Conservation (phyloP, 2,329 filamentous ascomycete species). For the Fusarium tjaetaba region DNA sequence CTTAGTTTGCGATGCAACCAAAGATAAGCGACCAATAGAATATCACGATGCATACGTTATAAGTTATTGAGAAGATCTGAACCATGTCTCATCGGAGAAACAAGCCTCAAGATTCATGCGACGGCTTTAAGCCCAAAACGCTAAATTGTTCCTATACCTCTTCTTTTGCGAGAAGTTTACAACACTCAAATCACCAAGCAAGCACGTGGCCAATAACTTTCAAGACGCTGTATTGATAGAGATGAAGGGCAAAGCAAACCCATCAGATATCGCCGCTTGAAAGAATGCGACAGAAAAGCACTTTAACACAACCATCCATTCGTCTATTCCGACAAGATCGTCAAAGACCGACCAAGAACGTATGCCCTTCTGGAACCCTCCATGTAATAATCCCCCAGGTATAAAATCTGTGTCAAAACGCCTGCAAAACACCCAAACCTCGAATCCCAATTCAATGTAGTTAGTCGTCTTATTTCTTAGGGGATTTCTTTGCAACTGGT, state of each 20-base stretch:
- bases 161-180: not conserved
- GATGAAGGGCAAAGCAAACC: not conserved
- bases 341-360: not conserved
- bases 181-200: not conserved
- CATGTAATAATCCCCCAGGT: constrained; percentile 1
- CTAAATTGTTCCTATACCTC: too few species aligned
- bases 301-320: not conserved
- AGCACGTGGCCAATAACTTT: not conserved
- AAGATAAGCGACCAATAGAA: not conserved
- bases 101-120: not conserved
- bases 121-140: not conserved
- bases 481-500: constrained; percentile 13
- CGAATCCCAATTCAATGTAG: not conserved
- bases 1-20: constrained; percentile 7
- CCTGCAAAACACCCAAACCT: constrained; percentile 3
- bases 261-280: not conserved
- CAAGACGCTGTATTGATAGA: not conserved
- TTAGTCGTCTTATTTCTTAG: constrained; percentile 8
- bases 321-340: not conserved
- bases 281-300: not conserved
- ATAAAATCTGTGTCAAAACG: constrained; percentile 22
- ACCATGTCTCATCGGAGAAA: not conserved
- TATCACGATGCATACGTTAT: not conserved
- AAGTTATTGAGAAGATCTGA: not conserved
- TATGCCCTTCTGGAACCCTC: not conserved